phyloP scores from a whole-genome alignment of 371 early-diverging fungal genomes.

The Apophysomyces trapeziformis region DNA sequence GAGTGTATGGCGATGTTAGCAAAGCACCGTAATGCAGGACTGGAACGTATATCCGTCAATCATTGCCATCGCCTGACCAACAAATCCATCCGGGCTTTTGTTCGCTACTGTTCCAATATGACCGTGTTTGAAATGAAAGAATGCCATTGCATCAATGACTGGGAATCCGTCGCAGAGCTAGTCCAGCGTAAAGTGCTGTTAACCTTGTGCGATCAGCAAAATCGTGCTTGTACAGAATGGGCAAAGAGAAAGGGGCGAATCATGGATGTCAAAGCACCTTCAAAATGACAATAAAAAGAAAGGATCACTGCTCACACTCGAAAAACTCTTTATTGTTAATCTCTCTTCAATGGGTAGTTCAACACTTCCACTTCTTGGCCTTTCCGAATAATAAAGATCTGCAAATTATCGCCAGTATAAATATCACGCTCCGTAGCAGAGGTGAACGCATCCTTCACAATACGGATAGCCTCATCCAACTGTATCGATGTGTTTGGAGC shows the following conservation, averaged over 20 bases:
- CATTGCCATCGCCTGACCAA: constrained; percentile 62
- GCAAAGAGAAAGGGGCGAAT: constrained; percentile 32
- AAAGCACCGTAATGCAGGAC: constrained; percentile 38
- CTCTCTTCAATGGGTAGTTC: constrained; percentile 77
- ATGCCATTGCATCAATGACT: constrained; percentile 52
- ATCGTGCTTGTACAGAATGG: constrained; percentile 48
- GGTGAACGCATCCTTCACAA: constrained; percentile 97
- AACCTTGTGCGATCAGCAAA: constrained; percentile 52
- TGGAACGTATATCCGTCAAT: constrained; percentile 64
- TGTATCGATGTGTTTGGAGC: constrained; percentile 42
- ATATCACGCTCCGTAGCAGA: constrained; percentile 99
- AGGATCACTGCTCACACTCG: background rate
- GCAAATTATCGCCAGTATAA: constrained; percentile 98
- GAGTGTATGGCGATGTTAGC: constrained; percentile 60
- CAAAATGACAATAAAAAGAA: constrained; percentile 29
- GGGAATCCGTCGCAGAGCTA: constrained; percentile 42
- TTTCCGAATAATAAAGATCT: constrained; percentile 89
- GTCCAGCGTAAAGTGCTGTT: constrained; percentile 46
- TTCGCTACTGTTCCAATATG: constrained; percentile 51
- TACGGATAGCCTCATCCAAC: constrained; percentile 72
- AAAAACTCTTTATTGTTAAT: constrained; percentile 49
- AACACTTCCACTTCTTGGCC: constrained; percentile 77
- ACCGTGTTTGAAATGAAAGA: constrained; percentile 68
- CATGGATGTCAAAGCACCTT: constrained; percentile 40
- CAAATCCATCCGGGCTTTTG: constrained; percentile 47